phyloP scores from a whole-genome alignment of 75 land plant genomes.

The Cryptomeria japonica region DNA sequence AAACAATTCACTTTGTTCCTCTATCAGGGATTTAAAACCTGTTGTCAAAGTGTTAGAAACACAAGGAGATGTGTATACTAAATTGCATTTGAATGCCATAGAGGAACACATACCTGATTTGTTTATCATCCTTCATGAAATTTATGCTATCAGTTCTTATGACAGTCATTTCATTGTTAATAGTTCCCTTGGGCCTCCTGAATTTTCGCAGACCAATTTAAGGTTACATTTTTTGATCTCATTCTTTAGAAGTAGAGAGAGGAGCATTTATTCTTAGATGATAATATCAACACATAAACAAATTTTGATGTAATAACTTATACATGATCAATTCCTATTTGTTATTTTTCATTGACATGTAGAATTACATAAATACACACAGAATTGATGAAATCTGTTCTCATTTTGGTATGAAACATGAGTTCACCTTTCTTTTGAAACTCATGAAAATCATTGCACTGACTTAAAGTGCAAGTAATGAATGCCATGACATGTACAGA shows the following conservation, averaged over 20 bases:
- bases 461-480: not conserved
- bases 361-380: not conserved
- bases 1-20: not conserved
- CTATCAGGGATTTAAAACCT: not conserved
- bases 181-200: not conserved
- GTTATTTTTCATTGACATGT: not conserved
- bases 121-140: not conserved
- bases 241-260: not conserved
- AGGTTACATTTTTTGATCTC: not conserved
- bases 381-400: not conserved
- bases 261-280: not conserved
- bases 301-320: not conserved
- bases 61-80: not conserved
- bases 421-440: too few species aligned
- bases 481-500: slow-evolving; percentile 4
- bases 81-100: not conserved
- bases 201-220: not conserved
- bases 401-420: not conserved
- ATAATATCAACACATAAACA: not conserved
- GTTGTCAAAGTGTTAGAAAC: not conserved
- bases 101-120: not conserved
- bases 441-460: not conserved
- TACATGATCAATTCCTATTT: not conserved
- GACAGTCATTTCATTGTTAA: not conserved
- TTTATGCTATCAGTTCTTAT: not conserved